Evolutionary conservation across 768 basidiomycete genomes (phyloP).

Genomic region (Suillus subalutaceus): DNA sequence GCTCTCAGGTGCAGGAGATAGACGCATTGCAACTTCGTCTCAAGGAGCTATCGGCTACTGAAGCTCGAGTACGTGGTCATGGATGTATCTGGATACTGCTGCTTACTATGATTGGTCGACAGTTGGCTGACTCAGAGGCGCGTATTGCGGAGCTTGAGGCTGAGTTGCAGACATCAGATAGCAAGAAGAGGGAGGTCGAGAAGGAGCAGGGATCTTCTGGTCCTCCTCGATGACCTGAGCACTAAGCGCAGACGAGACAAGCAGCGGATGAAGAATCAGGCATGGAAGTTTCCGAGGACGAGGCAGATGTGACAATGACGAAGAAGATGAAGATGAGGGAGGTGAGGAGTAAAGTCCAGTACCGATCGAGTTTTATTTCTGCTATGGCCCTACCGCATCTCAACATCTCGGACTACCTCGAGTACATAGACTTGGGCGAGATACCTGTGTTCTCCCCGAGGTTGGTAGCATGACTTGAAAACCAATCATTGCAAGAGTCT

Average conservation of each 20-base stretch:
- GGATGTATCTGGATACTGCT: neutral
- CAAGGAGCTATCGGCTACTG: conserved; percentile 38
- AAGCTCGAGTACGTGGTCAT: conserved; percentile 38
- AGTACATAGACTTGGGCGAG: neutral
- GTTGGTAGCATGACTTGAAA: neutral
- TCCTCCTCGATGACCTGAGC: conserved; percentile 89
- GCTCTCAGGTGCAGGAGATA: conserved; percentile 80
- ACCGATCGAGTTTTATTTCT: neutral
- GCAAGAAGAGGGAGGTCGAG: conserved; percentile 79
- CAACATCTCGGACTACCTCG: neutral
- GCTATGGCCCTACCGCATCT: neutral
- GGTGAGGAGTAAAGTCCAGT: conserved; percentile 18
- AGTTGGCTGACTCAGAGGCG: conserved; percentile 50
- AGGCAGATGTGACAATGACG: conserved; percentile 68
- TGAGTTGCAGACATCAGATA: conserved; percentile 55
- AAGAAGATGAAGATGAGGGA: conserved; percentile 44
- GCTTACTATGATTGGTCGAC: conserved; percentile 7
- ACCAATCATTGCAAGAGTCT: neutral
- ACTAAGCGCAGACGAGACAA: conserved; percentile 88
- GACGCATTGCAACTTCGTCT: conserved; percentile 66
- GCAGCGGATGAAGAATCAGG: conserved; percentile 69
- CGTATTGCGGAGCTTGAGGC: conserved; percentile 50
- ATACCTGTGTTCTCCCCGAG: neutral
- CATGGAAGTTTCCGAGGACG: conserved; percentile 92
- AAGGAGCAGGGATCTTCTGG: conserved; percentile 94